Evolutionary conservation across 129 eudicot genomes (phyloP).

Genomic region (Ambrosia trifida): DNA sequence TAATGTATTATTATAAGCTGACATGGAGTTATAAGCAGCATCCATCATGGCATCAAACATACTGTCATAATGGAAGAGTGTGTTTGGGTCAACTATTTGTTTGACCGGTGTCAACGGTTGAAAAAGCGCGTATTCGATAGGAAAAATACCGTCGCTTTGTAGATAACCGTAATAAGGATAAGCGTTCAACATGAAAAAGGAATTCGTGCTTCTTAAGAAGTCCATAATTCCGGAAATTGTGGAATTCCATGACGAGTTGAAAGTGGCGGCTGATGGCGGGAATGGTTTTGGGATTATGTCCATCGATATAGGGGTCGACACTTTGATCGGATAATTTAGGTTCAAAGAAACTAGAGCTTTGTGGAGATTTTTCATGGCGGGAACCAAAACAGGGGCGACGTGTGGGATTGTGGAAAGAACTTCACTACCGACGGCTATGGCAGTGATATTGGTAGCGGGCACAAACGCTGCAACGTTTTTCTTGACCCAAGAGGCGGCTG

Average conservation of each 20-base stretch:
- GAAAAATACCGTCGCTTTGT: constrained; percentile 62
- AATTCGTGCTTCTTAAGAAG: constrained; percentile 61
- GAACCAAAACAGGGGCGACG: constrained; percentile 60
- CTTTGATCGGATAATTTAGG: constrained; percentile 57
- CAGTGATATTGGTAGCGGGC: constrained; percentile 79
- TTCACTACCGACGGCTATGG: constrained; percentile 82
- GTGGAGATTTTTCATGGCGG: constrained; percentile 74
- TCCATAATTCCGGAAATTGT: constrained; percentile 49
- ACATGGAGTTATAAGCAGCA: constrained; percentile 69
- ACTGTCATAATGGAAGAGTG: constrained; percentile 70
- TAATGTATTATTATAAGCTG: constrained; percentile 48
- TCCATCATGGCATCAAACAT: constrained; percentile 96
- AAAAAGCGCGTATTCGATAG: constrained; percentile 79
- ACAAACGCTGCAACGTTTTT: constrained; percentile 68
- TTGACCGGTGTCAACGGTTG: constrained; percentile 56
- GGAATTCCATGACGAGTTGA: constrained; percentile 62
- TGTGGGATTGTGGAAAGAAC: constrained; percentile 65
- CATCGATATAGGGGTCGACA: constrained; percentile 74
- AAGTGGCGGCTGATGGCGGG: constrained; percentile 84
- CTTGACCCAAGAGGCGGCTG: constrained; percentile 72
- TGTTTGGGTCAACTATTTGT: constrained; percentile 86
- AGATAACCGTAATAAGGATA: constrained; percentile 81
- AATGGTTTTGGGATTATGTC: constrained; percentile 65
- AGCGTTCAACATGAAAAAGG: constrained; percentile 73
- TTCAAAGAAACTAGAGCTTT: constrained; percentile 78